Evolutionary conservation across 1,139 yeast species (phyloP).

Genomic region (Trichomonascaceae sp.): DNA sequence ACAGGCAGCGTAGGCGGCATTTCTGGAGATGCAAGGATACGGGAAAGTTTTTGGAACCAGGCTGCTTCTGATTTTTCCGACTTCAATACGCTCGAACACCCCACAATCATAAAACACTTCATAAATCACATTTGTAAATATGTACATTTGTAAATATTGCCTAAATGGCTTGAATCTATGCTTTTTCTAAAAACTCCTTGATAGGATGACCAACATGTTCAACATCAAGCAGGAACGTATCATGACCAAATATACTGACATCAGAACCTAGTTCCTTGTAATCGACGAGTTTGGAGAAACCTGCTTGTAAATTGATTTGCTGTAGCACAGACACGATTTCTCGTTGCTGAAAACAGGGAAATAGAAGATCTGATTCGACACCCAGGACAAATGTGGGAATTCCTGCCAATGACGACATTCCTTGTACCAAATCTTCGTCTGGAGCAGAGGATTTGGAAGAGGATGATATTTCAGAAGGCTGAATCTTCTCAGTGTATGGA

Average conservation of each 20-base stretch:
- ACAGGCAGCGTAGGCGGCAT: too few species aligned
- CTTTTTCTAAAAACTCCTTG: slow-evolving; percentile 47
- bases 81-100: too few species aligned
- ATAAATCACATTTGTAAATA: not conserved
- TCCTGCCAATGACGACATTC: slow-evolving; percentile 57
- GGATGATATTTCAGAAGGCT: slow-evolving; percentile 20
- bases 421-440: slow-evolving; percentile 50
- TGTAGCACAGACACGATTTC: slow-evolving; percentile 64
- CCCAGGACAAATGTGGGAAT: slow-evolving; percentile 75
- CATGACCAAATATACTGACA: slow-evolving; percentile 81
- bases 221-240: slow-evolving; percentile 74
- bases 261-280: slow-evolving; percentile 74
- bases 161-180: not conserved
- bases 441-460: not conserved
- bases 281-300: slow-evolving; percentile 30
- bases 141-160: not conserved
- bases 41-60: too few species aligned
- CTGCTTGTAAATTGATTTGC: slow-evolving; percentile 30
- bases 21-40: too few species aligned
- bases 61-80: too few species aligned
- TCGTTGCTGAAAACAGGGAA: slow-evolving; percentile 92
- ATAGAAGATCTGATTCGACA: slow-evolving; percentile 83
- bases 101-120: not conserved
- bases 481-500: slow-evolving; percentile 51
- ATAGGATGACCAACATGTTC: slow-evolving; percentile 79